Conservation (phyloP, 2,329 filamentous ascomycete species). For the Cladosporium velox region DNA sequence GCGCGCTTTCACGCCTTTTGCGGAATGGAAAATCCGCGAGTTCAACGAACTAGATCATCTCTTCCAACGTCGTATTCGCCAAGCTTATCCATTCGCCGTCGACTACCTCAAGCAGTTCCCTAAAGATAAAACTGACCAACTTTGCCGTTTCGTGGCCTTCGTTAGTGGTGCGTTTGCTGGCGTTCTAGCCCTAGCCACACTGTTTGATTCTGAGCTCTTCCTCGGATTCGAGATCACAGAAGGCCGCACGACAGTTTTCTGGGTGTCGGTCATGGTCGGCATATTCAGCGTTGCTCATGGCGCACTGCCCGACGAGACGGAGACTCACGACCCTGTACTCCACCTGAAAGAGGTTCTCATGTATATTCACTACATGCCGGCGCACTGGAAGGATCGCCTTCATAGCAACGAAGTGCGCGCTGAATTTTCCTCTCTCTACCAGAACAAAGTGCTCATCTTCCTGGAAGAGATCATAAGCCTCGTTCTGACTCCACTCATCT, state of each 20-base stretch:
- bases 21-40: slow-evolving; percentile 97
- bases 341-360: slow-evolving; percentile 86
- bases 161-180: slow-evolving; percentile 83
- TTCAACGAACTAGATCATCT: slow-evolving; percentile 96
- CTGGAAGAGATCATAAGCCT: slow-evolving; percentile 90
- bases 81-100: slow-evolving; percentile 91
- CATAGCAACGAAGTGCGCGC: slow-evolving; percentile 90
- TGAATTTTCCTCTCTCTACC: slow-evolving; percentile 88
- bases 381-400: slow-evolving; percentile 84
- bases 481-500: slow-evolving; percentile 83
- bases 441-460: slow-evolving; percentile 89
- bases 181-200: slow-evolving; percentile 77
- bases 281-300: slow-evolving; percentile 83
- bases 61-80: slow-evolving; percentile 84
- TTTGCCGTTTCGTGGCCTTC: slow-evolving; percentile 83
- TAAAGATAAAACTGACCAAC: slow-evolving; percentile 86
- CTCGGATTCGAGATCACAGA: slow-evolving; percentile 88
- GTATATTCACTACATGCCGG: slow-evolving; percentile 88
- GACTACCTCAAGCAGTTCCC: slow-evolving; percentile 95
- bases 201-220: slow-evolving; percentile 90
- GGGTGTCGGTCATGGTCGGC: slow-evolving; percentile 77
- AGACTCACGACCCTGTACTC: slow-evolving; percentile 89
- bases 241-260: slow-evolving; percentile 87
- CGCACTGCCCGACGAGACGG: slow-evolving; percentile 78
- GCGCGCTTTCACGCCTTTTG: slow-evolving; percentile 86